These are phyloP conservation scores for Hibiscus mutabilis DNA, from an alignment of 345 rosid species.

Conservation along the genomic window DNA sequence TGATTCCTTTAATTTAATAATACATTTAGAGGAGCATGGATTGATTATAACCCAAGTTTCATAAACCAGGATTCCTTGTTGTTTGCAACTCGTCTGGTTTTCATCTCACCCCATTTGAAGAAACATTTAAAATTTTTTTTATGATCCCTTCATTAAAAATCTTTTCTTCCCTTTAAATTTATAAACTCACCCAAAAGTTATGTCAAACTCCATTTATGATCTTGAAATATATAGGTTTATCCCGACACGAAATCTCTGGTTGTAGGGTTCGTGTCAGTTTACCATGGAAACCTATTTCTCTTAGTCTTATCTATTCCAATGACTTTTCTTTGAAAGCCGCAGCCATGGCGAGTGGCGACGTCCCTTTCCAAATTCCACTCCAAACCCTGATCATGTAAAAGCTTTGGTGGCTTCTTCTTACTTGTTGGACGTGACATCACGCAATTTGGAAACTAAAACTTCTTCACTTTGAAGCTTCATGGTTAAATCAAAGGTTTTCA, in stretches of 20 bases:
- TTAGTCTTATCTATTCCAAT: conserved; percentile 8
- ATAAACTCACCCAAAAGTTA: no score
- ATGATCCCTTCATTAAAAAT: no score
- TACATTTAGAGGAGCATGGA: no score
- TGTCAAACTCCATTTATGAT: no score
- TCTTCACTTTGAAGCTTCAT: neutral
- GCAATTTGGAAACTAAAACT: neutral
- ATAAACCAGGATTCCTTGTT: no score
- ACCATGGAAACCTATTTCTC: neutral
- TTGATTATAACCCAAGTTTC: no score
- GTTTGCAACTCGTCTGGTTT: neutral
- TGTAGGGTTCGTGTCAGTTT: neutral
- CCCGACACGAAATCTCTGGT: neutral
- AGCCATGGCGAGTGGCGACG: neutral
- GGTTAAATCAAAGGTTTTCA: neutral
- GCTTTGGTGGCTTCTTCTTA: neutral
- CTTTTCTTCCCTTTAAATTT: no score
- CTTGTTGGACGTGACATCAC: conserved; percentile 6
- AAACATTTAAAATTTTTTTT: no score
- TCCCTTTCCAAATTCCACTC: neutral
- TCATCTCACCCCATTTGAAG: neutral
- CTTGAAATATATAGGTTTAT: no score
- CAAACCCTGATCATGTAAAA: neutral
- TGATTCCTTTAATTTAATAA: no score
- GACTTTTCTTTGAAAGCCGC: neutral